A percentile compares a stretch with the other conserved stretches of the same genome.
These are phyloP conservation scores for Stagonosporopsis vannaccii DNA, from an alignment of 2,329 filamentous ascomycete genomes.

Conservation along the genomic window DNA sequence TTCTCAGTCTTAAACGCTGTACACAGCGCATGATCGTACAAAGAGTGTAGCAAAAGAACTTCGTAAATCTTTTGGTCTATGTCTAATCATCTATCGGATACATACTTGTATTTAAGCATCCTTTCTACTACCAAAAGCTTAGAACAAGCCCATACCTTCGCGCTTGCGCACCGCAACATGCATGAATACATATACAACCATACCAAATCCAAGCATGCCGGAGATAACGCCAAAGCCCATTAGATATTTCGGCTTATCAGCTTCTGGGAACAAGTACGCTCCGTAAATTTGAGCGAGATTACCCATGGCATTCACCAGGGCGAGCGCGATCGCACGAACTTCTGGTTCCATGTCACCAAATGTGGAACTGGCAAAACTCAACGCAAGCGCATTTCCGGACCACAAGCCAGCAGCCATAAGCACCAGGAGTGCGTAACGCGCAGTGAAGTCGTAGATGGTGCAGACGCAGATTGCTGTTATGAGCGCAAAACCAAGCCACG, in stretches of 20 bases:
- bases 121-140: neutral
- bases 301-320: slow-evolving; percentile 62
- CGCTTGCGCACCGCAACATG: slow-evolving; percentile 38
- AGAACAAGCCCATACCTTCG: slow-evolving; percentile 27
- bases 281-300: slow-evolving; percentile 66
- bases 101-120: neutral
- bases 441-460: slow-evolving; percentile 59
- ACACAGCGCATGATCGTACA: too few species aligned
- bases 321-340: slow-evolving; percentile 60
- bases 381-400: slow-evolving; percentile 60
- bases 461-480: slow-evolving; percentile 52
- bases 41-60: too few species aligned
- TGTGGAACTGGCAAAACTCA: slow-evolving; percentile 61
- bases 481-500: slow-evolving; percentile 55
- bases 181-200: slow-evolving; percentile 38
- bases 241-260: slow-evolving; percentile 56
- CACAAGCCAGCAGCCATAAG: slow-evolving; percentile 64
- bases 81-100: neutral
- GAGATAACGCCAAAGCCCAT: slow-evolving; percentile 46
- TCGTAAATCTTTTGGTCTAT: too few species aligned
- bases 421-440: slow-evolving; percentile 63
- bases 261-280: slow-evolving; percentile 59
- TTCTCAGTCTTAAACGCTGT: too few species aligned
- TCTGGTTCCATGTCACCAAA: slow-evolving; percentile 60
- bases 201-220: slow-evolving; percentile 43